Evolutionary conservation across 2,329 filamentous ascomycete genomes (phyloP), one percentile per base, ranked within the genome.

Genomic region (Cercospora sp.): DNA sequence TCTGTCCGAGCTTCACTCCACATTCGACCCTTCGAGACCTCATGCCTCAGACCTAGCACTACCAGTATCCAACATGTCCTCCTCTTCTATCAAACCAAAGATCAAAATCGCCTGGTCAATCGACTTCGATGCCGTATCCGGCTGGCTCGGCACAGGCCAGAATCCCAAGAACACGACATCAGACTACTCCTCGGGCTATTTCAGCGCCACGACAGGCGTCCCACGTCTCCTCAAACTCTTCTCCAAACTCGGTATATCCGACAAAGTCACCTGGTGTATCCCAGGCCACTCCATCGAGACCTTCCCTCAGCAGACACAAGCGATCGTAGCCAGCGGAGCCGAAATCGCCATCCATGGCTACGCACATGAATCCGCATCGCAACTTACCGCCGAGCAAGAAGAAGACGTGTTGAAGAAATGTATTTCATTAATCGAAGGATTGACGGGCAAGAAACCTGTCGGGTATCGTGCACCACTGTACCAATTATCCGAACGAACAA

Each of bases 41-140:
- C 10, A 20, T 13, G 10, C 1, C 18, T 30, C 18, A 23, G 5
- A 26, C 12, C 8, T 28, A n/a, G 6, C 26, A 59, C 7, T 16
- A 26, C n/a, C 8, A 12, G 6, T 13, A 13, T 1, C 9, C 53
- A 65, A 13, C 5, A 64, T 64, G 53, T 8, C 55, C 1, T 53
- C 64, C 9, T 26, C 18, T 3, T 13, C 45, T 5, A 26, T 5
- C 6, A 65, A 68, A 30, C 73, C 73, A 8, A 80, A 75, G 60
- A 79, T 83, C 72, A 81, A 80, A 59, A 75, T 83, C 36, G 75
- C 80, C 36, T 71, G 80, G 16, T 81, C 80, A 2, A 76, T 83
- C 5, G 86, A 88, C 73, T 85, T 88, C 65, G 87, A 89, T 69
- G 87, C 86, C 12, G 82, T 89, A 2, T 86, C 85, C 0, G 86